Base-by-base conservation (phyloP, 495 filamentous ascomycete species). In the Penicillium pancosmium region DNA sequence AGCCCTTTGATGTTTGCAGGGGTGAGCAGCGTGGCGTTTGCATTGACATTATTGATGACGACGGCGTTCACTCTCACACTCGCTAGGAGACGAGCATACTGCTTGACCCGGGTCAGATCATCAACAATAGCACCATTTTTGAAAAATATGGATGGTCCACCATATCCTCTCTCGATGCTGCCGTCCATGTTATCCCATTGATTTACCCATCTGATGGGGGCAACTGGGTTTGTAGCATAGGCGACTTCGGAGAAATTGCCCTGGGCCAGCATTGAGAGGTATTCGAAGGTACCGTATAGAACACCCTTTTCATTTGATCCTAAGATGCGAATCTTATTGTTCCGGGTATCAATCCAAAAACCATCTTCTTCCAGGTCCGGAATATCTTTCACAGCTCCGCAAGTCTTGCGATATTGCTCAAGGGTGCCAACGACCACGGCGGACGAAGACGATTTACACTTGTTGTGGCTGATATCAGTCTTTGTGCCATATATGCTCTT, bases 141-240 rank as follows among this genome's bases (percentile, higher is more conserved):
- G 70, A 90, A 90, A 74, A 90, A 90, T 57, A 90, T 88, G 9
- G 87, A 90, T 2, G 73, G 64, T 5, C 88, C 88, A n/a, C 74
- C 87, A 57, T 87, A 91, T 34, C 88, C 88, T 38, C 86, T 76
- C 69, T 89, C 87, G 49, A 90, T 86, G 55, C 77, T 86, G 21
- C 87, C 88, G 49, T 88, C 83, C 70, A 89, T 75, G 59, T 91
- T 89, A 67, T 90, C 86, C 88, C 87, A 91, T 59, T 91, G 80
- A 66, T 90, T 90, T 2, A 85, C 79, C 87, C 86, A 90, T 59
- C 88, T 78, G 44, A 90, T 84, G 0, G 83, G 82, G 0, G 84
- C 85, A 35, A 78, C 75, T 0, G 88, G 86, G 58, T 82, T 89
- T 4, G 79, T 77, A 5, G 79, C 69, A 13, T 82, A 77, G 35